Base-by-base conservation (phyloP, 371 early-diverging fungal species). In the Mucor circinelloides region DNA sequence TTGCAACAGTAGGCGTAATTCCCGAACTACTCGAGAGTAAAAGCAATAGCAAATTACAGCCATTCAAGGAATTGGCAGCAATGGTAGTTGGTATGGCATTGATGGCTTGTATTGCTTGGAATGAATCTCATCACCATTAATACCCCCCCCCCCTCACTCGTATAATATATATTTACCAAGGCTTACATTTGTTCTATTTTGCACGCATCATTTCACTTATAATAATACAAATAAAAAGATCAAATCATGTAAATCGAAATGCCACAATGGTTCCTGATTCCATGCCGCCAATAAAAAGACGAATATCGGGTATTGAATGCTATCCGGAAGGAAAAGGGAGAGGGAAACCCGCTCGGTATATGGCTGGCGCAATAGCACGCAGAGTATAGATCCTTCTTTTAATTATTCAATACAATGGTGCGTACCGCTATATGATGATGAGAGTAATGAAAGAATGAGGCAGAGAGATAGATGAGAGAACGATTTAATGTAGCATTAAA, bases 1-100 rank as follows among this genome's bases (percentile, higher is more conserved):
- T 94, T 67, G 94, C 94, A 19, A 93, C 94, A 0, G 94, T 92
- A 12, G 93, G 93, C 31, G 93, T 95, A 2, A 87, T 95, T 28
- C 95, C 96, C 0, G 95, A 95, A 69, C 78, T 95, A 44, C 67
- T 94, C 52, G 85, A 89, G 64, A 87, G 89, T 19, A 80, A 86
- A 21, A 83, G 87, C 17, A 83, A 87, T 48, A 72, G 83, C 0
- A 74, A 73, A 9, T 71, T 74, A 9, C 89, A 89, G 68, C 83
- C 86, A 31, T 69, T 74, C 8, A 78, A 78, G 2, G 90, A 90
- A 66, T 80, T 90, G 58, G 58, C 74, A 13, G 86, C 88, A 21
- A 88, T 90, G 89, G 54, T 86, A 60, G 73, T 90, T 44, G 90
- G 90, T 58, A 64, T 90, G n/a, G 80, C 78, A 21, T 76, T 90